Evolutionary conservation across 2,329 filamentous ascomycete genomes (phyloP).

Genomic region (Capronia coronata): DNA sequence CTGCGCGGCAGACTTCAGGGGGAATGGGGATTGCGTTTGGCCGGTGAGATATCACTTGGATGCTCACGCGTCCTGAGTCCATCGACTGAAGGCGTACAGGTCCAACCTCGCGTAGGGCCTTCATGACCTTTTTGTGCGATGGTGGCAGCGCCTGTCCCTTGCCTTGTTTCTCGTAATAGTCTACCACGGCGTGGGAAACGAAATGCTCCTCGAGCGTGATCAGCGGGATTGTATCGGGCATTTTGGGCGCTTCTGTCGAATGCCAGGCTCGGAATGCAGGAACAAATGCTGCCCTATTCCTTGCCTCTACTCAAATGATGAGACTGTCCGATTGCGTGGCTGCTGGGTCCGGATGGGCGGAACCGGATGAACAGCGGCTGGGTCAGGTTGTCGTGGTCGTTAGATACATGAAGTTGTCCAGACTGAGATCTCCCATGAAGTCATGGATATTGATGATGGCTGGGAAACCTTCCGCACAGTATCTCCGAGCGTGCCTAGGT

Average conservation of each 20-base stretch:
- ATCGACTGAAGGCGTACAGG: conserved; percentile 18
- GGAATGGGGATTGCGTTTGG: conserved; percentile 21
- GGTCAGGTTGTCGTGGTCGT: no score
- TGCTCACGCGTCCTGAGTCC: conserved; percentile 19
- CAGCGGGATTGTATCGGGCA: conserved; percentile 19
- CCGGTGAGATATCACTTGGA: conserved; percentile 27
- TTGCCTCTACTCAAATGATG: no score
- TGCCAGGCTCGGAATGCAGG: background rate
- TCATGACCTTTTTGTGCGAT: conserved; percentile 14
- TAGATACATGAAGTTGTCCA: no score
- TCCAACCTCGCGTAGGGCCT: conserved; percentile 19
- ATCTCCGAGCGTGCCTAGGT: no score
- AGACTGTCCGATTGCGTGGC: background rate
- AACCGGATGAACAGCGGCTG: background rate
- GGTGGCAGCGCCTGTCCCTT: conserved; percentile 11
- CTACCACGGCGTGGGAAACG: conserved; percentile 17
- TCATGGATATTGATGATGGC: no score
- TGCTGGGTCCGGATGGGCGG: background rate
- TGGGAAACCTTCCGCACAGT: background rate
- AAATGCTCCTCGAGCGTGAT: conserved; percentile 28
- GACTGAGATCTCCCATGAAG: no score
- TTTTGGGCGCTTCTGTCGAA: conserved; percentile 1
- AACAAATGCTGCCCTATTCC: no score
- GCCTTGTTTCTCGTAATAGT: conserved; percentile 17
- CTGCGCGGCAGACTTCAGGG: conserved; percentile 19